Evolutionary conservation across 2,329 filamentous ascomycete genomes (phyloP), one percentile per base, ranked within the genome.

Genomic region (Truncatella angustata): DNA sequence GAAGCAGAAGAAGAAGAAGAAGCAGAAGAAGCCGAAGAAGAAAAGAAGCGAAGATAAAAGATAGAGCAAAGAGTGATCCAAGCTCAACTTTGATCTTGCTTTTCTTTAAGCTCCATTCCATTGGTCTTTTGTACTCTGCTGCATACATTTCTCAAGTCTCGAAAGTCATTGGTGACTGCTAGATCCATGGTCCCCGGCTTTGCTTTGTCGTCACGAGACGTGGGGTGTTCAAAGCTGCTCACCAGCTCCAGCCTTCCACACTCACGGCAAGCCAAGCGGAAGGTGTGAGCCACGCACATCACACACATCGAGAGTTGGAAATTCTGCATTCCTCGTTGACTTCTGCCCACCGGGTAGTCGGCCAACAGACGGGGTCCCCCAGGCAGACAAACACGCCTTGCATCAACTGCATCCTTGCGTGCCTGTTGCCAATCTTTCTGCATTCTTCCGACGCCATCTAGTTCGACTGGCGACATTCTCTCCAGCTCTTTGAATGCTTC

Each of bases 401-500:
- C 23, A 28, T 14, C 36, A 12, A 10, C 36, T 26, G 18, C 34
- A 16, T 49, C 36, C 23, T 37, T 32, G n/a, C 47, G 28, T 18
- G 26, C 21, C 36, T 50, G 45, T 10, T 23, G 12, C 26, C 34
- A 37, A 43, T 32, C 44, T 23, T 36, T 18, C 32, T 36, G 20
- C 45, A 49, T 24, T 12, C 20, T 18, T 24, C 24, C 32, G 18
- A 16, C 20, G 30, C 30, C 44, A 28, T 24, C 32, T 28, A 36
- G 14, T 39, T 24, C 12, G 30, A 36, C 32, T 39, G 30, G 30
- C 45, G n/a, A 47, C 43, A 26, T n/a, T 34, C 39, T 20, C 14
- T 42, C 16, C n/a, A 10, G 18, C 39, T 26, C 26, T 32, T 36
- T 51, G 16, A 58, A 23, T 50, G 49, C 30, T 54, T 49, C 28